Percentiles rank a stretch among this genome's conserved stretches.
These are phyloP conservation scores for Cudoniella acicularis DNA, from an alignment of 495 filamentous ascomycete species.

Conservation along the genomic window DNA sequence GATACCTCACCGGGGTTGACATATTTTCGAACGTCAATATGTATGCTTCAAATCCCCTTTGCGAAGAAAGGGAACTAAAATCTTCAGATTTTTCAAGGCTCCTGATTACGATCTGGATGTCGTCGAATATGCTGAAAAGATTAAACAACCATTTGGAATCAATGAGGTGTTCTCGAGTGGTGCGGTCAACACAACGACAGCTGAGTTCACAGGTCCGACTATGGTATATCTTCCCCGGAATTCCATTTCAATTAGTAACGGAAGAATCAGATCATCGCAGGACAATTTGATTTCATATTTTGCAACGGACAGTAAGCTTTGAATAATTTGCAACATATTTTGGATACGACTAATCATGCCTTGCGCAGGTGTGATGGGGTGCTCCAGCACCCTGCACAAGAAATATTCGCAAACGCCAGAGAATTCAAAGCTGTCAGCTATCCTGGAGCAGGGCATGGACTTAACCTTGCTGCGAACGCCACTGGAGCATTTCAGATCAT, in stretches of 20 bases:
- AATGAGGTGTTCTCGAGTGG: slow-evolving; percentile 19
- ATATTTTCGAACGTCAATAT: slow-evolving; percentile 19
- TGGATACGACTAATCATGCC: too few relatives aligned
- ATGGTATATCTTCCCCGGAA: too few relatives aligned
- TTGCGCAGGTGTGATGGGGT: slow-evolving; percentile 28
- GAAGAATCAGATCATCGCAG: slow-evolving; percentile 24
- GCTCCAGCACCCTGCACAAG: slow-evolving; percentile 6
- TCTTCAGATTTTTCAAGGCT: slow-evolving; percentile 32
- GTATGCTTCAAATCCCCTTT: slow-evolving; percentile 10
- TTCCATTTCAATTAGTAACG: background rate
- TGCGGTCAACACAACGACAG: background rate
- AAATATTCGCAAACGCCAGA: slow-evolving; percentile 18
- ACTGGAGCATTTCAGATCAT: slow-evolving; percentile 29
- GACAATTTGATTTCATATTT: slow-evolving; percentile 32
- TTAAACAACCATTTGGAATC: slow-evolving; percentile 28
- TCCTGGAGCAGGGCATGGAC: slow-evolving; percentile 24
- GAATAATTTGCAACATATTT: background rate
- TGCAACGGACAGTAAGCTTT: slow-evolving; percentile 22
- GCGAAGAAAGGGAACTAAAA: background rate
- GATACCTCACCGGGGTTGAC: slow-evolving; percentile 32
- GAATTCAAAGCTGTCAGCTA: slow-evolving; percentile 25
- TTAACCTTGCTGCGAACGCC: slow-evolving; percentile 28
- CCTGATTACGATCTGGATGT: slow-evolving; percentile 27
- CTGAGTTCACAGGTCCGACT: background rate
- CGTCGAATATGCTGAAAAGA: slow-evolving; percentile 26